Evolutionary conservation across 2,329 filamentous ascomycete genomes (phyloP).

Genomic region (Colletotrichum sp.): DNA sequence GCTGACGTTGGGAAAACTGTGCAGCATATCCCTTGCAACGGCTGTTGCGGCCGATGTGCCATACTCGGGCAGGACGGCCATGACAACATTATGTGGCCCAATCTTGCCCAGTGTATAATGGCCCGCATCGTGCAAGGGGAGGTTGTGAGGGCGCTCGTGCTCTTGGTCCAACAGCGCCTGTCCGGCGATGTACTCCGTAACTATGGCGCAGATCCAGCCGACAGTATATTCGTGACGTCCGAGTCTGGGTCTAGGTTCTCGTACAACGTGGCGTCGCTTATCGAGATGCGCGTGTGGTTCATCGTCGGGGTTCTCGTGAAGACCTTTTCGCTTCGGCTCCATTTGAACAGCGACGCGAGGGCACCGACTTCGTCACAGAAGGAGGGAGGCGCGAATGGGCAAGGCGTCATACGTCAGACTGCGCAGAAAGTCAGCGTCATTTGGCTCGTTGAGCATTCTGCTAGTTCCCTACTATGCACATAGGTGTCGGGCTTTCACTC

Average conservation of each 20-base stretch:
- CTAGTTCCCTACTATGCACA: background rate
- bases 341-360: background rate
- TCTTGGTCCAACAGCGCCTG: background rate
- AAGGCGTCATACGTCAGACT: too few relatives aligned
- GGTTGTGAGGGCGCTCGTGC: background rate
- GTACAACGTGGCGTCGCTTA: background rate
- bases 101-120: conserved; percentile 22
- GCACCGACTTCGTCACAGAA: background rate
- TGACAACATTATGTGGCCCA: conserved; percentile 24
- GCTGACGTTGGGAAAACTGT: conserved; percentile 32
- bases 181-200: background rate
- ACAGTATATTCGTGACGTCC: background rate
- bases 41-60: conserved; percentile 3
- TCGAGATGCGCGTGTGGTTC: background rate
- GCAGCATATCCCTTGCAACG: conserved; percentile 31
- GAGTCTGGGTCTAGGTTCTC: background rate
- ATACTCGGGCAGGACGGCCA: conserved; percentile 24
- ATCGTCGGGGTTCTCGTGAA: background rate
- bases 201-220: conserved; percentile 14
- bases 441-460: background rate
- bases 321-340: background rate
- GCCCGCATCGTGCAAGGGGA: conserved; percentile 14
- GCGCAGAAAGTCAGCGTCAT: background rate
- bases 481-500: background rate
- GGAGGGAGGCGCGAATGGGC: background rate